A percentile compares a stretch with the other conserved stretches of the same genome.
These are phyloP conservation scores for Misopates orontium DNA, from an alignment of 257 asterid genomes.

Conservation along the genomic window DNA sequence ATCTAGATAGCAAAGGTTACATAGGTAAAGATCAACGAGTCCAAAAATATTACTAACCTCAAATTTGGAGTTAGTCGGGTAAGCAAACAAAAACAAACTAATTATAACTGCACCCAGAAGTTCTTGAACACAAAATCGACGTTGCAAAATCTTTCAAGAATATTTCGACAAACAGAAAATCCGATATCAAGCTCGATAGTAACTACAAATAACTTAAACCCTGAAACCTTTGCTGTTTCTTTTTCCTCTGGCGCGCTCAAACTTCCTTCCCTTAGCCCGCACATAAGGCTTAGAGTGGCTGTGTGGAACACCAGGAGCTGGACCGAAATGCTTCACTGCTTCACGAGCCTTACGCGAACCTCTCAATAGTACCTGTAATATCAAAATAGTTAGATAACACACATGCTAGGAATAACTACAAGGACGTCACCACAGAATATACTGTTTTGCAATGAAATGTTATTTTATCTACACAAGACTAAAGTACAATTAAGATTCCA, in stretches of 20 bases:
- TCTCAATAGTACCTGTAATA: slow-evolving; percentile 41
- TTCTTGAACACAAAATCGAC: background rate
- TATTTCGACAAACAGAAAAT: background rate
- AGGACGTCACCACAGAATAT: no score
- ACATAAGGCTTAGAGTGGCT: slow-evolving; percentile 57
- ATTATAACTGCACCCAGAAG: background rate
- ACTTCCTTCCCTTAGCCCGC: slow-evolving; percentile 50
- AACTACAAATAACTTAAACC: slow-evolving; percentile 27
- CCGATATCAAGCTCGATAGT: background rate
- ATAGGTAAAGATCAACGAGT: no score
- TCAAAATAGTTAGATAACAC: background rate
- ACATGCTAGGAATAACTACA: no score
- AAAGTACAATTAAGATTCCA: no score
- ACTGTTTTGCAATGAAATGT: no score
- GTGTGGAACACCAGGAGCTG: slow-evolving; percentile 59
- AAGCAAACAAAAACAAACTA: background rate
- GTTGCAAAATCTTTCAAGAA: background rate
- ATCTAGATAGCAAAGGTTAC: no score
- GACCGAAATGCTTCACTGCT: slow-evolving; percentile 56
- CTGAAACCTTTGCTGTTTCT: slow-evolving; percentile 49
- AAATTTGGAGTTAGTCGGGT: background rate
- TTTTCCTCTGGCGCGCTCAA: slow-evolving; percentile 47
- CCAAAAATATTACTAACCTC: no score
- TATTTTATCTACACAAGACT: no score
- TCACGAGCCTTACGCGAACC: slow-evolving; percentile 50